Percentiles rank a stretch among this genome's conserved stretches.
These are phyloP conservation scores for Penicillium longicatenatum DNA, from an alignment of 495 filamentous ascomycete genomes.

Conservation along the genomic window DNA sequence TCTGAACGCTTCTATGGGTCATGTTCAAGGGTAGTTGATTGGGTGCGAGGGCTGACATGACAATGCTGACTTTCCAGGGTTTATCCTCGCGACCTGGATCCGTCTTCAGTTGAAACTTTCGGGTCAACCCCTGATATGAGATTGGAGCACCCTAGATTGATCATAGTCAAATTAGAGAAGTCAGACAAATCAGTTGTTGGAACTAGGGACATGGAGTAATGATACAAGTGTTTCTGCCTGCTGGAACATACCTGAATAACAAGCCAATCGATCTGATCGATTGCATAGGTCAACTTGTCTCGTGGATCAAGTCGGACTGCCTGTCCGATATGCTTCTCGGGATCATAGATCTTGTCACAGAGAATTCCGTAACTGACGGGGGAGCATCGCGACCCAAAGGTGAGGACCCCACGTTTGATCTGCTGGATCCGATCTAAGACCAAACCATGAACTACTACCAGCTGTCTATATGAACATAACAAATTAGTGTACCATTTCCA, in stretches of 20 bases:
- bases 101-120: conserved; percentile 50
- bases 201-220: not conserved
- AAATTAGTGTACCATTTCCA: not conserved
- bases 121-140: conserved; percentile 39
- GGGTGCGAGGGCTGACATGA: conserved; percentile 48
- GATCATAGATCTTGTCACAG: conserved; percentile 48
- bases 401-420: conserved; percentile 39
- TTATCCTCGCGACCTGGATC: conserved; percentile 36
- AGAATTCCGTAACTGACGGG: conserved; percentile 60
- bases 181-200: not conserved
- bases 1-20: conserved; percentile 32
- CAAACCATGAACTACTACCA: conserved; percentile 59
- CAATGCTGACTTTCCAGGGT: conserved; percentile 49
- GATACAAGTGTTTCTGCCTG: not conserved
- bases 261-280: conserved; percentile 59
- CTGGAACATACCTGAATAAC: conserved; percentile 44
- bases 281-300: conserved; percentile 49
- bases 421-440: conserved; percentile 56
- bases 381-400: conserved; percentile 51
- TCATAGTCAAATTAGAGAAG: not conserved
- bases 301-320: conserved; percentile 42
- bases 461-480: conserved; percentile 37
- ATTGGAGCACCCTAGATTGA: conserved; percentile 35
- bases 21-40: conserved; percentile 44
- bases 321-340: conserved; percentile 44